Evolutionary conservation across 768 basidiomycete species (phyloP), one percentile per base, ranked within the genome.

Genomic region (Hydnomerulius pinastri): DNA sequence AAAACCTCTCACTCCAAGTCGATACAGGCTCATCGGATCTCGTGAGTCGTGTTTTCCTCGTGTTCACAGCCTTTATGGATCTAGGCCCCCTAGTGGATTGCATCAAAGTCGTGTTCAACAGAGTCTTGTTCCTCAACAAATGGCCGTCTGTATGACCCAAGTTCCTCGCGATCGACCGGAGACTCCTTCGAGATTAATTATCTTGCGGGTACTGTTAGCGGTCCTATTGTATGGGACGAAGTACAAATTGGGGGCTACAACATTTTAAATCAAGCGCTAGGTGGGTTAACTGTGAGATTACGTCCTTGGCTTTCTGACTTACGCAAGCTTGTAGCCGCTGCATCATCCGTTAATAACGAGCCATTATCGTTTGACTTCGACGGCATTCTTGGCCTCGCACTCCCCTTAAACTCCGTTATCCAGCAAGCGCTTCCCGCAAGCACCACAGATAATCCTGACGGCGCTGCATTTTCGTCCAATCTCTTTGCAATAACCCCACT

Each of bases 11-110:
- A 6, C 68, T 91, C 2, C 88, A 90, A 61, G 77, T 92, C 30
- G 90, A 92, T 58, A 89, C 86, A 0, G 90, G 90, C 24, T 91
- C 90, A 0, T 87, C 87, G 0, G 90, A 92, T 69, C 73, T 90
- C 21, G 88, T 90, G 50, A 58, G 81, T 72, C 25, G 8, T 27
- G 27, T 27, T n/a, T 44, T 53, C 25, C 33, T 39, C 29, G 46
- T 20, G 9, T n/a, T 32, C 37, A 17, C 8, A 13, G 39, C 42
- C 42, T 45, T 32, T 37, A 17, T 52, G 25, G 42, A 23, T 43
- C n/a, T 45, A 5, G 24, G 18, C 28, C 36, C 43, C 36, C 20
- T 53, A 90, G 89, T 92, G 90, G 90, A 71, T 92, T 38, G 84
- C 86, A 0, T 86, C 86, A 1, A 77, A 75, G 10, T 77, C 80